phyloP scores from a whole-genome alignment of 305 asterid species.

The Salvia sclarea region DNA sequence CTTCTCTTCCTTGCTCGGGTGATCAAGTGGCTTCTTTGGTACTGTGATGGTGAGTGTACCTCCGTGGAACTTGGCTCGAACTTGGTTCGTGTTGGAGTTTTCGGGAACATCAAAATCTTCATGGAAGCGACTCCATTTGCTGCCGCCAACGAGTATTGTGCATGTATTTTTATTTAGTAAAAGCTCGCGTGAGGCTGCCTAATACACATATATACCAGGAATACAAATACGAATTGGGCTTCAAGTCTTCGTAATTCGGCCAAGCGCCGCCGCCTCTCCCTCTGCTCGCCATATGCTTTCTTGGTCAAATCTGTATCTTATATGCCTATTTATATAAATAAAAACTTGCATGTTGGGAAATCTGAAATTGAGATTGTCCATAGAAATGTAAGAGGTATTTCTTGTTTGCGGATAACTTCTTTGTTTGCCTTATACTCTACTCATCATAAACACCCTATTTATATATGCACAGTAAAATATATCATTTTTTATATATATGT shows the following conservation, averaged over 20 bases:
- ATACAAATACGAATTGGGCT: constrained; percentile 49
- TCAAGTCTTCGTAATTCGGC: constrained; percentile 54
- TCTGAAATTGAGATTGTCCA: constrained; percentile 33
- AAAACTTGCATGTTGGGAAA: neutral
- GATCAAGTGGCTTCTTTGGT: constrained; percentile 37
- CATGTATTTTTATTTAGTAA: neutral
- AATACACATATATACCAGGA: constrained; percentile 46
- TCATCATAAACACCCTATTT: too few species aligned
- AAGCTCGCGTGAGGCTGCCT: neutral
- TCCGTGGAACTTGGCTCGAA: constrained; percentile 54
- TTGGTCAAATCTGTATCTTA: too few species aligned
- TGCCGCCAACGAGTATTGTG: constrained; percentile 42
- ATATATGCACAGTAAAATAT: too few species aligned
- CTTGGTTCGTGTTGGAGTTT: constrained; percentile 38
- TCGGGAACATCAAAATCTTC: constrained; percentile 60
- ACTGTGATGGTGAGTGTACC: constrained; percentile 54
- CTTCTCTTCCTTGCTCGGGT: constrained; percentile 19
- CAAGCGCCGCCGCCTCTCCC: constrained; percentile 25
- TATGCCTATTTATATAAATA: neutral
- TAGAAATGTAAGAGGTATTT: constrained; percentile 30
- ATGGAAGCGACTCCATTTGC: constrained; percentile 62
- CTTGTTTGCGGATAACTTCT: constrained; percentile 23
- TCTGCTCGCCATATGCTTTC: constrained; percentile 50
- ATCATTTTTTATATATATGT: too few species aligned
- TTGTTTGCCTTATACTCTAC: constrained; percentile 35